A percentile compares a stretch with the other conserved stretches of the same genome.
phyloP scores from a whole-genome alignment of 306 rosid species.

The Senna tora region DNA sequence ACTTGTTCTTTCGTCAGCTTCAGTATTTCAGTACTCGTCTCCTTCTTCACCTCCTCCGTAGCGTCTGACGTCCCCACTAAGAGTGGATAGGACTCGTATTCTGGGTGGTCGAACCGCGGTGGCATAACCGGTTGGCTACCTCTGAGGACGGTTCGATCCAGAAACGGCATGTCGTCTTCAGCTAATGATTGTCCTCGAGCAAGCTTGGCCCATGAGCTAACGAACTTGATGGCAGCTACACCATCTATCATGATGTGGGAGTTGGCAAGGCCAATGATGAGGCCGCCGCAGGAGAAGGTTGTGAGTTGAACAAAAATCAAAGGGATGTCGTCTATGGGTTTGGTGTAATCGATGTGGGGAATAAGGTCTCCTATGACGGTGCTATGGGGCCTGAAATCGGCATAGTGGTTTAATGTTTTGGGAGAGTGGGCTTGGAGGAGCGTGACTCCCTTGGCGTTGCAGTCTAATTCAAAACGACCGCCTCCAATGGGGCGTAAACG shows the following conservation, averaged over 20 bases:
- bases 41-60: not conserved
- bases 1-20: slow-evolving; percentile 5
- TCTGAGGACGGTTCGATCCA: not conserved
- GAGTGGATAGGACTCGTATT: slow-evolving; percentile 1
- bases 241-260: slow-evolving; percentile 23
- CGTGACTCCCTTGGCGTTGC: slow-evolving; percentile 12
- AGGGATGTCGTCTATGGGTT: not conserved
- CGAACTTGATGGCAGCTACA: not conserved
- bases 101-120: not conserved
- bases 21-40: not conserved
- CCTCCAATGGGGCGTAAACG: not conserved
- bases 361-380: slow-evolving; percentile 6
- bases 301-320: slow-evolving; percentile 18
- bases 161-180: slow-evolving; percentile 4
- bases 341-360: slow-evolving; percentile 19
- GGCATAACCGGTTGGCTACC: not conserved
- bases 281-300: slow-evolving; percentile 11
- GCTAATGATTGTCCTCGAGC: not conserved
- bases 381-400: slow-evolving; percentile 21
- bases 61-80: not conserved
- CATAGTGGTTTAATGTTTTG: not conserved
- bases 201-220: slow-evolving; percentile 26
- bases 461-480: not conserved
- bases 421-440: slow-evolving; percentile 13
- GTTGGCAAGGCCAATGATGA: not conserved